phyloP scores from a whole-genome alignment of 192 early-diverging fungal genomes.

The Umbelopsis isabellina region DNA sequence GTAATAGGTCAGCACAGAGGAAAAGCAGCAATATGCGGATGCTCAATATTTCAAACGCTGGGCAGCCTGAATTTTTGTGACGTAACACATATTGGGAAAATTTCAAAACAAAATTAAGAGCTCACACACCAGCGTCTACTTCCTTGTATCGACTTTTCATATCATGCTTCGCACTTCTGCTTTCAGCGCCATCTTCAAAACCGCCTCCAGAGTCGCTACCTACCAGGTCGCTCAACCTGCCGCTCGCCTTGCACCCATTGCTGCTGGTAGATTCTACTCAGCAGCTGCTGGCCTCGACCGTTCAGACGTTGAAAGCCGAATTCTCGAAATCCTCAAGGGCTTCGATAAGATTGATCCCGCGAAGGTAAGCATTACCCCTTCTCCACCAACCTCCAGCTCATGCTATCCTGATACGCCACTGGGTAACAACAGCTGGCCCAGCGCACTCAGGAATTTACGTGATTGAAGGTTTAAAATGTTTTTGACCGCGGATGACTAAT shows the following conservation, averaged over 20 bases:
- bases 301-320: constrained; percentile 78
- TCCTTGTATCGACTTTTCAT: constrained; percentile 1
- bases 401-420: too few species aligned
- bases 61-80: neutral
- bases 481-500: neutral
- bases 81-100: neutral
- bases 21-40: neutral
- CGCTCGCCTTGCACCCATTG: constrained; percentile 37
- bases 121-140: constrained; percentile 6
- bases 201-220: constrained; percentile 42
- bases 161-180: constrained; percentile 43
- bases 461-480: neutral
- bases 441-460: too few species aligned
- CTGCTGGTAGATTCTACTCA: constrained; percentile 73
- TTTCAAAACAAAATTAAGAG: constrained; percentile 8
- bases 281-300: constrained; percentile 69
- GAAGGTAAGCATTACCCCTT: constrained; percentile 77
- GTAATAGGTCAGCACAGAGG: too few species aligned
- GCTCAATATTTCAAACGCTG: neutral
- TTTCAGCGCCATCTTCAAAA: constrained; percentile 35
- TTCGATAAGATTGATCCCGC: constrained; percentile 95
- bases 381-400: too few species aligned
- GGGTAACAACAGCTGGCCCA: too few species aligned
- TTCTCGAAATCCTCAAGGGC: constrained; percentile 87
- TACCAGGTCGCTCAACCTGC: constrained; percentile 38